Base-by-base conservation (phyloP, 768 basidiomycete genomes). In the Boletus subparvulus region DNA sequence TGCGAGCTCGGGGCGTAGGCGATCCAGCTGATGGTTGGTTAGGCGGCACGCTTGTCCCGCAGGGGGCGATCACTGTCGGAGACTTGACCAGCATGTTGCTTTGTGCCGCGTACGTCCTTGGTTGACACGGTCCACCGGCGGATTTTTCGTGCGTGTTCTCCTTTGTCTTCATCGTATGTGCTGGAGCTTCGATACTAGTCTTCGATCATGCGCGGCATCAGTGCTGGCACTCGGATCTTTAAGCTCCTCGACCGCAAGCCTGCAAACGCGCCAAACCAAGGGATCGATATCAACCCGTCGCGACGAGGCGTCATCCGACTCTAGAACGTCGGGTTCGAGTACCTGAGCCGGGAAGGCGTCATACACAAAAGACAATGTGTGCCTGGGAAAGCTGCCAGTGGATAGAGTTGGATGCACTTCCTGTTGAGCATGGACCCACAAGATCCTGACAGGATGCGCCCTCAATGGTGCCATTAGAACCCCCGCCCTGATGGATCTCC, bases 171-270 rank as follows among this genome's bases (percentile, higher is more conserved):
- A 7, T 19, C 24, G 9, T 6, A 19, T 28, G 17, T 1, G 14
- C 7, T 21, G 1, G 2, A 6, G 26, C 3, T 3, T 6, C n/a
- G 5, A 4, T 33, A 4, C 21, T 26, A 92, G 90, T 83, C 92
- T 11, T 94, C 93, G 40, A 87, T 98, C 53, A 98, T 98, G 96
- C 92, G 93, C 51, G 96, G 92, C 52, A 86, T 98, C 49, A 96
- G 96, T 54, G 95, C 96, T 2, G 92, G 93, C 17, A 82, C 84
- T 0, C 88, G 96, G 21, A 88, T 98, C n/a, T 98, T 98, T 70
- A 93, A 95, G 60, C 83, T 98, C 16, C 77, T 98, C 11, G 93
- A 93, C 64, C 84, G 93, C 44, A 73, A 77, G 32, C 90, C 94
- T 16, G 82, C 81, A 33, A 90, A 97, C 61, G 81, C 83, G 4